Percentiles rank a stretch among this genome's conserved stretches.
Conservation (phyloP, 306 rosid genomes). For the Castanea mollissima region DNA sequence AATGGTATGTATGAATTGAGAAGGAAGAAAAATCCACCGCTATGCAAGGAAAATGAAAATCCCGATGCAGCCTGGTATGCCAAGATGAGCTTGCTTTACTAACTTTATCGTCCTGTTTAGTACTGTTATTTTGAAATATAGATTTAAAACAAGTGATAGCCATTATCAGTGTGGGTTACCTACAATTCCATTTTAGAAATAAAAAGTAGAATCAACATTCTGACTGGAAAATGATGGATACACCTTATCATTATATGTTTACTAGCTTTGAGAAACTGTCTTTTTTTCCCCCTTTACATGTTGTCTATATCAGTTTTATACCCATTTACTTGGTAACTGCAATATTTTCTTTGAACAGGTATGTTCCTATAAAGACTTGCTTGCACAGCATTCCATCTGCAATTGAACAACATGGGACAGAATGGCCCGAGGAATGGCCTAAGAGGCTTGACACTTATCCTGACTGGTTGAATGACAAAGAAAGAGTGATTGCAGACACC, state of each 20-base stretch:
- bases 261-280: neutral
- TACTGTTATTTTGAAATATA: neutral
- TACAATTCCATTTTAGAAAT: conserved; percentile 5
- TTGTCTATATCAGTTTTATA: conserved; percentile 5
- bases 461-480: conserved; percentile 80
- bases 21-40: conserved; percentile 78
- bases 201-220: neutral
- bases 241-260: conserved; percentile 8
- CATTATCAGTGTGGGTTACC: conserved; percentile 2
- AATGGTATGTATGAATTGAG: conserved; percentile 75
- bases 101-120: conserved; percentile 11
- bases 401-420: conserved; percentile 90
- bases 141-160: neutral
- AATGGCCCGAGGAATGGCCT: conserved; percentile 99
- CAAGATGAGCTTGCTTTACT: conserved; percentile 23
- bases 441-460: conserved; percentile 79
- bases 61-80: conserved; percentile 94
- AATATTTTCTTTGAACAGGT: conserved; percentile 46
- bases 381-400: conserved; percentile 77
- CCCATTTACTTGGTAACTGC: conserved; percentile 1
- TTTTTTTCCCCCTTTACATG: neutral
- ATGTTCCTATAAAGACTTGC: conserved; percentile 69
- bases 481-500: conserved; percentile 69
- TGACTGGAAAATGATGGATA: neutral
- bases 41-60: conserved; percentile 86